Evolutionary conservation across 805 yeast species (phyloP).

Genomic region (Starmerella gropengiesseri): DNA sequence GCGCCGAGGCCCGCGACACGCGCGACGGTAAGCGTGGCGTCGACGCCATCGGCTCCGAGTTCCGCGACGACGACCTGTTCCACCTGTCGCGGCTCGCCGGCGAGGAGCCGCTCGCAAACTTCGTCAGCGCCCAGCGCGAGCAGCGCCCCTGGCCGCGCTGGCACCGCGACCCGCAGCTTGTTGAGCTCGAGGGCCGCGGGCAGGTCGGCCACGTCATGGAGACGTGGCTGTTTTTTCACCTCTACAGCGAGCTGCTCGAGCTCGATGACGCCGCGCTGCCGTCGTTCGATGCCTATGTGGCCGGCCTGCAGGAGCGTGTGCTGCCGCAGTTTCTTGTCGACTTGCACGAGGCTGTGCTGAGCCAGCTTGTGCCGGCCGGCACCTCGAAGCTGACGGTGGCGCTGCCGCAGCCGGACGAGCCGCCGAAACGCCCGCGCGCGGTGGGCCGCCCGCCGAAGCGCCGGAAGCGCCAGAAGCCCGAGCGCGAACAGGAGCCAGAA

Average conservation of each 20-base stretch:
- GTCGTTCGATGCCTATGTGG: slow-evolving; percentile 67
- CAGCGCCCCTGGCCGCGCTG: slow-evolving; percentile 21
- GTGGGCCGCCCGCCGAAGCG: slow-evolving; percentile 9
- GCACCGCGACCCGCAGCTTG: slow-evolving; percentile 16
- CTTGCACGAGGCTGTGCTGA: slow-evolving; percentile 54
- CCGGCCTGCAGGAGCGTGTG: slow-evolving; percentile 36
- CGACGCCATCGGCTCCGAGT: not conserved
- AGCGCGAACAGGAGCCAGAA: slow-evolving; percentile 13
- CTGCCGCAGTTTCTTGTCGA: slow-evolving; percentile 41
- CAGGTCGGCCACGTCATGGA: slow-evolving; percentile 37
- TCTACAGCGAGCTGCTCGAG: slow-evolving; percentile 51
- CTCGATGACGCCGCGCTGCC: slow-evolving; percentile 44
- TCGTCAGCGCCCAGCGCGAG: slow-evolving; percentile 5
- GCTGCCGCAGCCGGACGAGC: slow-evolving; percentile 30
- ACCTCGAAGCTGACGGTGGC: slow-evolving; percentile 31
- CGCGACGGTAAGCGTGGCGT: not conserved
- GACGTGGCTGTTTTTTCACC: slow-evolving; percentile 63
- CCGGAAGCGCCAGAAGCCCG: slow-evolving; percentile 3
- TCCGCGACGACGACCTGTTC: slow-evolving; percentile 16
- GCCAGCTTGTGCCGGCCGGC: slow-evolving; percentile 41
- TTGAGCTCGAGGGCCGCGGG: slow-evolving; percentile 8
- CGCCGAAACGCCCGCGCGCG: slow-evolving; percentile 3
- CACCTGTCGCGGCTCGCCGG: slow-evolving; percentile 14
- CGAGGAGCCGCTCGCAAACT: slow-evolving; percentile 6
- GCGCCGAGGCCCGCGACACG: no score